Base-by-base conservation (phyloP, 2,329 filamentous ascomycete genomes). In the Microascus cirrosus region DNA sequence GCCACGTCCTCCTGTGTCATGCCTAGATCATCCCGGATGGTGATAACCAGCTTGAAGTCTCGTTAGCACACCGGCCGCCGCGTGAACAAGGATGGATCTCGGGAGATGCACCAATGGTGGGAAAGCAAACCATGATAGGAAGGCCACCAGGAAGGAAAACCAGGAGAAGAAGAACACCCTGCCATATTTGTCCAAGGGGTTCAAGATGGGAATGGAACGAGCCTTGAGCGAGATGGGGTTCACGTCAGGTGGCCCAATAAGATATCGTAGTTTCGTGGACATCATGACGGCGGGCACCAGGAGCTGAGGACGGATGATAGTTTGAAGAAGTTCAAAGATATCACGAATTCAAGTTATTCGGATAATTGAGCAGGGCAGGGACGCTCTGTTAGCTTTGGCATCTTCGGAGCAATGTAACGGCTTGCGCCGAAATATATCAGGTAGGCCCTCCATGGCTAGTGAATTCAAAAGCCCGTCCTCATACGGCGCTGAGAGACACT, bases 81-180 rank as follows among this genome's bases (percentile, higher is more conserved):
- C n/a, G 42, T 22, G 6, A 4, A 18, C n/a, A 11, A 8, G 36
- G 20, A 25, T 4, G 28, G 28, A 4, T 32, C 28, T 8, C 28
- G 8, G 11, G 36, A n/a, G 28, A 55, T 84, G 83, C 67, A 89
- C 76, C 68, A 94, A 75, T 64, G 91, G 91, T 62, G 91, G 89
- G 71, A 95, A 96, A 1, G 91, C 88, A 75, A 95, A 95, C 88
- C 88, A 96, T 12, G 89, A 91, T 80, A 90, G 89, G 72, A 95
- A 96, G 7, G 89, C 87, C 57, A 93, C 81, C 80, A 94, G 85
- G 71, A 94, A 94, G 2, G 89, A 89, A 54, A 91, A 79, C 84
- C 89, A 94, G 1, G 87, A 88, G 74, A 95, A 95, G 76, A 92
- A 90, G 72, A 95, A 95, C 0, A 94, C 90, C 7, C 90, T 81